Evolutionary conservation across 106 monocot genomes (phyloP), one percentile per base, ranked within the genome.

Genomic region (Phalaenopsis aphrodite): DNA sequence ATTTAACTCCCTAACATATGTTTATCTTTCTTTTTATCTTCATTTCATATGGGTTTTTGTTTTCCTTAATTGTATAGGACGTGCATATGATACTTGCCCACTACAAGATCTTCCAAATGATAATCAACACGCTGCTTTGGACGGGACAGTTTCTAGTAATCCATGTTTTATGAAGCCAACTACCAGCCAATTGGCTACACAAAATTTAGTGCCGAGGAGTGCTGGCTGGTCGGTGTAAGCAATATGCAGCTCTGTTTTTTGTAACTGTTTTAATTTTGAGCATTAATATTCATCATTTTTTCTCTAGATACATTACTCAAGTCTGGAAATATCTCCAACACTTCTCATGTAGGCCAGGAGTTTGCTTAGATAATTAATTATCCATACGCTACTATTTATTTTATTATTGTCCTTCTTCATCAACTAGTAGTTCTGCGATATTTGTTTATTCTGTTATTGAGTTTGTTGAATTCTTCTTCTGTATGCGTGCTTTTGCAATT

Each of bases 131-230:
- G 14, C 85, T 85, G 75, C 76, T 77, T 11, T 19, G 12, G 11
- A 92, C 83, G 76, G 48, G 64, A 18, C 79, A 77, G 23, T 61
- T 56, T 61, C 82, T 52, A 90, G 66, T 66, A 14, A 84, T 64
- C 89, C 96, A 38, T 94, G 87, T 75, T 87, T 94, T 65, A 92
- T 94, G 96, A 97, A 94, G 78, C 90, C 94, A 71, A 97, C 96
- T 61, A 88, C 87, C 82, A 89, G 92, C 83, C 90, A 89, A 39
- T 78, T 97, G 85, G 94, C 94, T 69, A 92, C 87, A 73, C 87
- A 90, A 88, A 87, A 80, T 78, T 48, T 74, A 45, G 48, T n/a
- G 77, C 81, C 57, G 61, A 72, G 36, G 85, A 78, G 64, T 37
- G 83, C 16, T 81, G 11, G 42, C 76, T 39, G 68, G 84, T 75